These are phyloP conservation scores for Tuctoria greenei DNA, from an alignment of 176 grass and related monocot species.

Conservation along the genomic window DNA sequence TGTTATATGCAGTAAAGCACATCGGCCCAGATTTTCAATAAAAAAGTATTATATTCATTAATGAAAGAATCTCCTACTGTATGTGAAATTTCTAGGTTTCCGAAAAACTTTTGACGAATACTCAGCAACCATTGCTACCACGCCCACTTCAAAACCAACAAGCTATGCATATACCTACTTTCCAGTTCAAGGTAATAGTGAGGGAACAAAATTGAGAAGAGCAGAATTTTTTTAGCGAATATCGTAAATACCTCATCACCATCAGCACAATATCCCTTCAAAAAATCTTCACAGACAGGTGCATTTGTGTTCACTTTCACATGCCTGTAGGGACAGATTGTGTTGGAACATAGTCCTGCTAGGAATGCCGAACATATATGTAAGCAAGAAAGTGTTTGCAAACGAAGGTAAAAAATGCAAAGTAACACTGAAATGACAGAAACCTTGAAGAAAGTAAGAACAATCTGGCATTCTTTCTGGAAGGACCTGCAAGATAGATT, in stretches of 20 bases:
- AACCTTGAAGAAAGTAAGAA: slow-evolving; percentile 96
- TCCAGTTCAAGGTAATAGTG: background rate
- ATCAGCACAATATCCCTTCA: slow-evolving; percentile 86
- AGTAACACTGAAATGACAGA: slow-evolving; percentile 30
- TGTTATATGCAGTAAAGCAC: background rate
- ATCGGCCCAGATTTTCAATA: background rate
- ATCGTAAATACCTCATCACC: slow-evolving; percentile 83
- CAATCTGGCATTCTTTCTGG: slow-evolving; percentile 99
- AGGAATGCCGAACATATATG: slow-evolving; percentile 32
- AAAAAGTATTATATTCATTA: slow-evolving; percentile 2
- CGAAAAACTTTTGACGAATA: background rate
- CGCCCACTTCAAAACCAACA: background rate
- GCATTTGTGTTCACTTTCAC: slow-evolving; percentile 86
- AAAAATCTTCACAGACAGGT: slow-evolving; percentile 83
- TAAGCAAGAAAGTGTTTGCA: slow-evolving; percentile 28
- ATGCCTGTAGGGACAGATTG: slow-evolving; percentile 88
- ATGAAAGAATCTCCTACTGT: background rate
- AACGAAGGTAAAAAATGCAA: slow-evolving; percentile 6
- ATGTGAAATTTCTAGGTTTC: background rate
- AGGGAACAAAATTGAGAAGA: background rate
- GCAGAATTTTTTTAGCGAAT: slow-evolving; percentile 15
- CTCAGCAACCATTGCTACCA: background rate
- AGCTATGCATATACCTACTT: slow-evolving; percentile 4
- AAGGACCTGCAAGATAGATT: slow-evolving; percentile 63
- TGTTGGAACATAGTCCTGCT: slow-evolving; percentile 87